A percentile compares a stretch with the other conserved stretches of the same genome.
Conservation (phyloP, 352 stramenopile species). For the Globisporangium carolinianum region DNA sequence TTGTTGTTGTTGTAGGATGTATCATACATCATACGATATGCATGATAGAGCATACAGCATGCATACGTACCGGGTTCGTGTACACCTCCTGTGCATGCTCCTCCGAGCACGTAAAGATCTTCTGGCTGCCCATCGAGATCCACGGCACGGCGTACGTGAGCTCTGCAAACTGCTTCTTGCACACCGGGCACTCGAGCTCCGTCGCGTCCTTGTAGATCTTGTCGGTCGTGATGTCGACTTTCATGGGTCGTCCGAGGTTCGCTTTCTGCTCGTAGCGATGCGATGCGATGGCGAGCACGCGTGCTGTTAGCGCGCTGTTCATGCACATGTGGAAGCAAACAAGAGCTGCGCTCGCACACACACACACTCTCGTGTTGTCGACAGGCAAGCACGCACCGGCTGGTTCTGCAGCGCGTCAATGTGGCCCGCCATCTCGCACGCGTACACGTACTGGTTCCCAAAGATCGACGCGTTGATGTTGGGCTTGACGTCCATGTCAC, state of each 20-base stretch:
- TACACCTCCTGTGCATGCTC: slow-evolving; percentile 50
- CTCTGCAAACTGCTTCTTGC: slow-evolving; percentile 38
- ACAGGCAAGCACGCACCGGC: slow-evolving; percentile 27
- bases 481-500: slow-evolving; percentile 32
- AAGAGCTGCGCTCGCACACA: no score
- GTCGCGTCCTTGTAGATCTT: slow-evolving; percentile 61
- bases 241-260: slow-evolving; percentile 35
- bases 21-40: no score
- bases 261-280: slow-evolving; percentile 14
- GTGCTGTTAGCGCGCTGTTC: neutral
- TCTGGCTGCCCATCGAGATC: slow-evolving; percentile 59
- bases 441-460: slow-evolving; percentile 69
- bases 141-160: slow-evolving; percentile 73
- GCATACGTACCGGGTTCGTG: slow-evolving; percentile 24
- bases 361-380: neutral
- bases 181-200: slow-evolving; percentile 54
- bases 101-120: slow-evolving; percentile 71
- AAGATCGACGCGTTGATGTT: slow-evolving; percentile 60
- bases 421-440: slow-evolving; percentile 79
- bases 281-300: no score
- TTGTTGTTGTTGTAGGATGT: no score
- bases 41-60: neutral
- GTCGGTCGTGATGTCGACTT: slow-evolving; percentile 53
- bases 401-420: slow-evolving; percentile 75
- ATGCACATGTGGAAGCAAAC: neutral